A percentile compares a stretch with the other conserved stretches of the same genome.
Conservation (phyloP, 2,329 filamentous ascomycete species). For the Samsoniella hepiali region DNA sequence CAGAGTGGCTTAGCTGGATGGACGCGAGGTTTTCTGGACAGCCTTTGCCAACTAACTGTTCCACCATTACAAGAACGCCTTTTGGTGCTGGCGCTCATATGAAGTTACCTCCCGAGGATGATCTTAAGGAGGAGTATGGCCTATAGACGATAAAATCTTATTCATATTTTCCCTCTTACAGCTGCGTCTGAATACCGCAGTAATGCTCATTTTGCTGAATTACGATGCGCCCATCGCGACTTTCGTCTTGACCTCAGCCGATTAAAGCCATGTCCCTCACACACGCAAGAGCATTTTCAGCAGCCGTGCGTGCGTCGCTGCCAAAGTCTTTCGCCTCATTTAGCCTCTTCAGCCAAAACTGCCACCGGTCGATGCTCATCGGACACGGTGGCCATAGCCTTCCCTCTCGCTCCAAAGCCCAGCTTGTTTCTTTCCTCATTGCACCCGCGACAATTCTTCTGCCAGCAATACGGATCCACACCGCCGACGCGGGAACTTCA, state of each 20-base stretch:
- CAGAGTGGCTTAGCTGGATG: conserved; percentile 8
- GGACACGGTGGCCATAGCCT: not conserved
- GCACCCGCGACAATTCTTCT: not conserved
- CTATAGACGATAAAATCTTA: not conserved
- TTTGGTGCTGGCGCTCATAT: not conserved
- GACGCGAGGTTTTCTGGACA: conserved; percentile 1
- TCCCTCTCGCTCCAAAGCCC: not conserved
- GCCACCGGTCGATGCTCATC: not conserved
- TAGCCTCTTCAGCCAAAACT: not conserved
- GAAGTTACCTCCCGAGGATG: conserved; percentile 1
- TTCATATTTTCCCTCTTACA: no score
- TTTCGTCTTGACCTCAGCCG: not conserved
- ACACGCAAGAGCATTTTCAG: not conserved
- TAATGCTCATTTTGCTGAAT: no score
- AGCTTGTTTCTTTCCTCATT: not conserved
- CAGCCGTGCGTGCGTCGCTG: not conserved
- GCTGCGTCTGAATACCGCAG: no score
- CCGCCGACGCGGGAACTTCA: not conserved
- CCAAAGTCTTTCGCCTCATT: not conserved
- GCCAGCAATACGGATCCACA: not conserved
- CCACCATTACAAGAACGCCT: not conserved
- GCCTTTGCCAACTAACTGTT: not conserved
- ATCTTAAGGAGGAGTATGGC: not conserved
- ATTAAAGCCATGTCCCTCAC: not conserved
- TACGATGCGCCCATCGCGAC: no score